Evolutionary conservation across 1,284 basidiomycete species (phyloP).

Genomic region (Pyrrhoderma noxium): DNA sequence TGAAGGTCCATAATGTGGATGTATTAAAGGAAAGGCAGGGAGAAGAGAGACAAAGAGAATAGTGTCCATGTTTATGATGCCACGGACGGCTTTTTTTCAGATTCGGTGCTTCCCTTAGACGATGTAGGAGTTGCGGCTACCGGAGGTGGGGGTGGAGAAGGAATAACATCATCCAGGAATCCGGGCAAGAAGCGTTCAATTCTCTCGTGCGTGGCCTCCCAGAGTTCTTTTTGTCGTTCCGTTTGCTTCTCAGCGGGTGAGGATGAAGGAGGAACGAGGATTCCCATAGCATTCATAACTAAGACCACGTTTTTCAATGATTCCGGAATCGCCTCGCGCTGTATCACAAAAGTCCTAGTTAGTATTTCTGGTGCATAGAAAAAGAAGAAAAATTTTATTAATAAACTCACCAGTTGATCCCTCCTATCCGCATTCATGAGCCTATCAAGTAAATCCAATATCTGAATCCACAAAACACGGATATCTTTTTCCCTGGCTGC

Average conservation of each 20-base stretch:
- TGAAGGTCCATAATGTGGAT: not conserved
- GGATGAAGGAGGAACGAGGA: slow-evolving; percentile 73
- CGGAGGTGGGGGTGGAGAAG: slow-evolving; percentile 31
- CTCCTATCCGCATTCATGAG: slow-evolving; percentile 81
- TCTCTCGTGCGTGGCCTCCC: slow-evolving; percentile 77
- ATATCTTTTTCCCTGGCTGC: slow-evolving; percentile 57
- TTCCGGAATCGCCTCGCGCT: slow-evolving; percentile 94
- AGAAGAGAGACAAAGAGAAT: not conserved
- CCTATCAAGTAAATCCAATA: slow-evolving; percentile 87
- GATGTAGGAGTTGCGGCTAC: no score
- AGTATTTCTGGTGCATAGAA: slow-evolving; percentile 7
- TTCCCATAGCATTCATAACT: slow-evolving; percentile 87
- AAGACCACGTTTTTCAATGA: slow-evolving; percentile 95
- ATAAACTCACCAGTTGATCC: slow-evolving; percentile 73
- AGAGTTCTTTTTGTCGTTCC: slow-evolving; percentile 68
- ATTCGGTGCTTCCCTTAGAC: not conserved
- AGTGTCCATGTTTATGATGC: slow-evolving; percentile 3
- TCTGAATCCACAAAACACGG: slow-evolving; percentile 79
- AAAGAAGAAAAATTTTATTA: not conserved
- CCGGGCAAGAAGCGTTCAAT: slow-evolving; percentile 87
- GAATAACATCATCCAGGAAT: slow-evolving; percentile 70
- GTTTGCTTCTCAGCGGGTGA: slow-evolving; percentile 42
- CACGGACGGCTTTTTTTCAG: slow-evolving; percentile 6
- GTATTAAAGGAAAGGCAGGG: not conserved
- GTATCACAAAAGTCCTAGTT: no score